Percentiles rank a stretch among this genome's conserved stretches.
Evolutionary conservation across 2,329 filamentous ascomycete genomes (phyloP).

Genomic region (Huntiella omanensis): DNA sequence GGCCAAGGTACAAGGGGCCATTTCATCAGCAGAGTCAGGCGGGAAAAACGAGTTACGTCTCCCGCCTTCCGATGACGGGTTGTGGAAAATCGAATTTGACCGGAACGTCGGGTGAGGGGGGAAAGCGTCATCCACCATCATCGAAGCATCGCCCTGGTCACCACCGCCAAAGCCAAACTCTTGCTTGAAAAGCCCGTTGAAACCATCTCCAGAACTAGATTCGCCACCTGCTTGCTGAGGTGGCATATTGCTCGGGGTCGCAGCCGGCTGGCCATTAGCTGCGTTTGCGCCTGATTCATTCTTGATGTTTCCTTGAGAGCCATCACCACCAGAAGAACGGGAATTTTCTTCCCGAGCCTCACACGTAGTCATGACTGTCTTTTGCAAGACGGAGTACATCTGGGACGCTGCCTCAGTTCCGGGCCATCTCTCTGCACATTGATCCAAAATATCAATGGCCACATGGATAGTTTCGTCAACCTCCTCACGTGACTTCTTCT

Average conservation of each 20-base stretch:
- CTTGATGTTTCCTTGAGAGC: too few species aligned
- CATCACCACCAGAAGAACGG: too few species aligned
- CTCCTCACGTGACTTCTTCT: constrained; percentile 51
- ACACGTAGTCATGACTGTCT: constrained; percentile 76
- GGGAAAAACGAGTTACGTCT: constrained; percentile 46
- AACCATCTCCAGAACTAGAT: not conserved
- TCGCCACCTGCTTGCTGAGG: too few species aligned
- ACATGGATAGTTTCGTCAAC: constrained; percentile 56
- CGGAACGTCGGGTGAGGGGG: constrained; percentile 34
- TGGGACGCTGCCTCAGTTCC: constrained; percentile 70
- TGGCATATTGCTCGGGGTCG: too few species aligned
- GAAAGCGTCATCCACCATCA: constrained; percentile 8
- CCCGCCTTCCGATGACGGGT: constrained; percentile 36
- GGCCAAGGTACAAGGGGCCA: constrained; percentile 8
- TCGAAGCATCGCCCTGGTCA: constrained; percentile 2
- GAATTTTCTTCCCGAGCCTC: constrained; percentile 30
- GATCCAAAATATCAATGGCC: constrained; percentile 59
- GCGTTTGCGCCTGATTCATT: too few species aligned
- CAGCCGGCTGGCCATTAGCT: too few species aligned
- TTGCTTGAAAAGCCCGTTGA: constrained; percentile 8
- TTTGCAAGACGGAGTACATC: constrained; percentile 70
- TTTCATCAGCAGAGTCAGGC: constrained; percentile 26
- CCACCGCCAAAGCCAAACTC: constrained; percentile 8
- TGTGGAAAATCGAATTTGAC: constrained; percentile 47
- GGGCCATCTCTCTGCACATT: constrained; percentile 77